Conservation (phyloP, 768 basidiomycete species). For the Pilatotrama ljubarskyi region DNA sequence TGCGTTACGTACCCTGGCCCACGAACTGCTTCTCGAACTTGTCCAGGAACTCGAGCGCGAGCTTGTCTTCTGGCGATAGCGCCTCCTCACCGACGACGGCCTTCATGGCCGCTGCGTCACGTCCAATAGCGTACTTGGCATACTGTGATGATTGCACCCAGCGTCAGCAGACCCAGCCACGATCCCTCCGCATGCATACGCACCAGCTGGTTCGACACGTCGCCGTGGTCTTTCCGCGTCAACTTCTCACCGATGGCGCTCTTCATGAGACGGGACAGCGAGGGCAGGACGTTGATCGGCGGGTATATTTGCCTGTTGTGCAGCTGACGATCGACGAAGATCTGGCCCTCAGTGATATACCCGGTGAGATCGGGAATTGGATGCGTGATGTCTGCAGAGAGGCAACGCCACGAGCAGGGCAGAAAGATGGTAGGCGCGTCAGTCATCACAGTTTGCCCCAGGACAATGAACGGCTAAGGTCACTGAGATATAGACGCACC, state of each 20-base stretch:
- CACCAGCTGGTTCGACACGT: slow-evolving; percentile 98
- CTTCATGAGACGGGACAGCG: slow-evolving; percentile 99
- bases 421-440: not conserved
- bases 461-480: not conserved
- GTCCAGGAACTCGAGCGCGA: slow-evolving; percentile 95
- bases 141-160: slow-evolving; percentile 51
- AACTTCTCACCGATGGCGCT: slow-evolving; percentile 97
- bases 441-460: not conserved
- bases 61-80: slow-evolving; percentile 90
- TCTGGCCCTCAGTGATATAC: slow-evolving; percentile 99
- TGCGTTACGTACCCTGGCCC: slow-evolving; percentile 73
- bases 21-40: slow-evolving; percentile 98
- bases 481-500: slow-evolving; percentile 50
- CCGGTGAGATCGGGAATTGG: slow-evolving; percentile 99
- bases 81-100: slow-evolving; percentile 99
- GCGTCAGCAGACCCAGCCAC: slow-evolving; percentile 5
- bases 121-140: slow-evolving; percentile 97
- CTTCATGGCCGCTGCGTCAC: slow-evolving; percentile 98
- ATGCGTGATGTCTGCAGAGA: slow-evolving; percentile 90
- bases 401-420: slow-evolving; percentile 4
- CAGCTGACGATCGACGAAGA: slow-evolving; percentile 96
- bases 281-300: slow-evolving; percentile 98
- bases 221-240: slow-evolving; percentile 97
- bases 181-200: slow-evolving; percentile 31
- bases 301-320: slow-evolving; percentile 98